These are phyloP conservation scores for Pleurotus pulmonarius DNA, from an alignment of 768 basidiomycete genomes.

Conservation along the genomic window DNA sequence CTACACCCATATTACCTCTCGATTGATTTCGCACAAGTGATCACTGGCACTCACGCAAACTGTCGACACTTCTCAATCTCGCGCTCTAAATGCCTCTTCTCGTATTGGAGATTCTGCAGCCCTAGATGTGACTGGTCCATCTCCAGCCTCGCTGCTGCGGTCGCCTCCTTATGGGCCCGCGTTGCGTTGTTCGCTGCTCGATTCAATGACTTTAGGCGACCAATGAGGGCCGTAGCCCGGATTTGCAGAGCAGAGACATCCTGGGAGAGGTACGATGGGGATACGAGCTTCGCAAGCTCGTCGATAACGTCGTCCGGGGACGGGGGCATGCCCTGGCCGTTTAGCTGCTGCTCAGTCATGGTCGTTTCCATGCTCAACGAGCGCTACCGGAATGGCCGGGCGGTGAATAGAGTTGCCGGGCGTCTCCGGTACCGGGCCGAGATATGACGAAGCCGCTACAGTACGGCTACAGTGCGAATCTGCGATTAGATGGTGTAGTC, in stretches of 20 bases:
- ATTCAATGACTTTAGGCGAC: slow-evolving; percentile 76
- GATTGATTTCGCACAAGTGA: neutral
- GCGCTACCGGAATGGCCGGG: slow-evolving; percentile 1
- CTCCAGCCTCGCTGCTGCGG: slow-evolving; percentile 75
- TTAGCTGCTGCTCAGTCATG: slow-evolving; percentile 19
- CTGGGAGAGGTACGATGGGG: slow-evolving; percentile 33
- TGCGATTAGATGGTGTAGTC: slow-evolving; percentile 3
- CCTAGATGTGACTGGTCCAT: slow-evolving; percentile 90
- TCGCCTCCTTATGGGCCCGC: slow-evolving; percentile 63
- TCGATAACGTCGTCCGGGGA: slow-evolving; percentile 52
- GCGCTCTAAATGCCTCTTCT: slow-evolving; percentile 84
- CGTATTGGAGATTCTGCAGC: slow-evolving; percentile 84
- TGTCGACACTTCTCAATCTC: slow-evolving; percentile 93
- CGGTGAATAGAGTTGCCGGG: slow-evolving; percentile 3
- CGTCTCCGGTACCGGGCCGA: neutral
- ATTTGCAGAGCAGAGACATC: slow-evolving; percentile 54
- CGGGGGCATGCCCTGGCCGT: slow-evolving; percentile 21
- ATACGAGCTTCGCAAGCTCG: slow-evolving; percentile 62
- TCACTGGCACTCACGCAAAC: slow-evolving; percentile 63
- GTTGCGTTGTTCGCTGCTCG: slow-evolving; percentile 70
- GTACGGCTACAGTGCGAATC: no score
- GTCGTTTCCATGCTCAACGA: neutral
- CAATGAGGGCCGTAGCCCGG: slow-evolving; percentile 73
- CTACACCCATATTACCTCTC: slow-evolving; percentile 31
- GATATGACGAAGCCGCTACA: slow-evolving; percentile 11